Evolutionary conservation across 768 basidiomycete species (phyloP), one percentile per base, ranked within the genome.

Genomic region (Lepiota brunneoincarnata): DNA sequence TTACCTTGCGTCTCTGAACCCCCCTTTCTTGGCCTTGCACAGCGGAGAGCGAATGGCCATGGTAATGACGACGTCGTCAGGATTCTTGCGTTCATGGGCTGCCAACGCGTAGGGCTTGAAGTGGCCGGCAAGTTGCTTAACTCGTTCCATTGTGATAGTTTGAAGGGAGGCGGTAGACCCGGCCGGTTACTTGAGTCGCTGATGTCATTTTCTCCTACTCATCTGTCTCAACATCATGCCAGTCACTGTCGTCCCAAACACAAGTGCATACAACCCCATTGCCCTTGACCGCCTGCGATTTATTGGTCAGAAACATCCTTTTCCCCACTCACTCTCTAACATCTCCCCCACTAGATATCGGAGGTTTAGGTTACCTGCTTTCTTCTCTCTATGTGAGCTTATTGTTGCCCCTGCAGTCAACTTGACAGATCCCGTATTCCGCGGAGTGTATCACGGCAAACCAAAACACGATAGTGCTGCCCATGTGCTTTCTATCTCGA

Each of bases 41-140:
- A 90, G 67, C 1, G 89, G 87, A 3, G 87, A 87, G 28, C 89
- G 83, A 60, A 87, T 83, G 55, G 90, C 87, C 75, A 89, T 79
- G 2, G 89, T 91, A 56, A 92, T 81, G 64, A 92, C 91, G 11
- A 92, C 84, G 75, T 92, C 91, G 58, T 91, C 82, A 2, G 82
- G 81, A 47, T 68, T 76, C 65, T 88, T 85, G 39, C 69, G 72
- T 57, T 82, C 74, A 44, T 91, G 72, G 14, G 75, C 72, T 20
- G 75, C 67, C 6, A 82, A 63, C n/a, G 81, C 82, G 11, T 76
- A 61, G 2, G 69, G 64, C 17, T 72, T 62, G 49, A 88, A 67
- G 61, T 88, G 88, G 38, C 82, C 78, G 26, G 80, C 79, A 21
- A 89, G 70, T 67, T 87, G 84, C 64, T 77, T 82, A 48, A 89